These are phyloP conservation scores for Puccinia coronata DNA, from an alignment of 1,284 basidiomycete species.

Conservation along the genomic window DNA sequence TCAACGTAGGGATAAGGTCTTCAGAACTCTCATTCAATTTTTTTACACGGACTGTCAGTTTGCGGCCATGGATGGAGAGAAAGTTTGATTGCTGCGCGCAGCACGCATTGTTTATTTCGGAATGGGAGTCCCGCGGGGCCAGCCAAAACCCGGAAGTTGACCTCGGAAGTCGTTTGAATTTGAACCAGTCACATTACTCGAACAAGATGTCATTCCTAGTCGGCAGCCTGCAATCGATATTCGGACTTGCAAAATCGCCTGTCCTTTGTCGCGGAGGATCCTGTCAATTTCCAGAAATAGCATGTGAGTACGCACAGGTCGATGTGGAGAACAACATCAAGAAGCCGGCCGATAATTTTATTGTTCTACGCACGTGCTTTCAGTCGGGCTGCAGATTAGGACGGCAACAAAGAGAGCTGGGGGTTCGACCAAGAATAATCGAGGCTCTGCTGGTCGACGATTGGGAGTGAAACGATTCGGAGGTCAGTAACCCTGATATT, in stretches of 20 bases:
- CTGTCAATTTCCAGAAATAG: not conserved
- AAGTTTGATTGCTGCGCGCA: not conserved
- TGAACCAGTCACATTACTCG: no score
- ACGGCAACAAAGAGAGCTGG: constrained; percentile 93
- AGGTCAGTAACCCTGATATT: constrained; percentile 64
- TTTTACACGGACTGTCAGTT: no score
- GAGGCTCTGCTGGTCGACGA: constrained; percentile 84
- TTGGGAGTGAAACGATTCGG: constrained; percentile 92
- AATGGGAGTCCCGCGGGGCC: no score
- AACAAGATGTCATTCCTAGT: constrained; percentile 20
- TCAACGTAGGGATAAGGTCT: no score
- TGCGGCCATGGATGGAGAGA: no score
- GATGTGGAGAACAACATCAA: not conserved
- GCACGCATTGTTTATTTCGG: no score
- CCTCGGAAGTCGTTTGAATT: no score
- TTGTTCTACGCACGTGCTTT: not conserved
- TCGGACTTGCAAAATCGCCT: not conserved
- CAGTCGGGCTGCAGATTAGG: constrained; percentile 66
- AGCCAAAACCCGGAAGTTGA: no score
- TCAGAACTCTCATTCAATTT: no score
- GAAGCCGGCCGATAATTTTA: not conserved
- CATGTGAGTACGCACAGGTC: not conserved
- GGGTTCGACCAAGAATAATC: constrained; percentile 84
- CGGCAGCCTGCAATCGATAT: constrained; percentile 22
- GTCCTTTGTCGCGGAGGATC: not conserved